Percentiles rank a stretch among this genome's conserved stretches.
Evolutionary conservation across 2,329 filamentous ascomycete genomes (phyloP).

Genomic region (Colletotrichum sp.): DNA sequence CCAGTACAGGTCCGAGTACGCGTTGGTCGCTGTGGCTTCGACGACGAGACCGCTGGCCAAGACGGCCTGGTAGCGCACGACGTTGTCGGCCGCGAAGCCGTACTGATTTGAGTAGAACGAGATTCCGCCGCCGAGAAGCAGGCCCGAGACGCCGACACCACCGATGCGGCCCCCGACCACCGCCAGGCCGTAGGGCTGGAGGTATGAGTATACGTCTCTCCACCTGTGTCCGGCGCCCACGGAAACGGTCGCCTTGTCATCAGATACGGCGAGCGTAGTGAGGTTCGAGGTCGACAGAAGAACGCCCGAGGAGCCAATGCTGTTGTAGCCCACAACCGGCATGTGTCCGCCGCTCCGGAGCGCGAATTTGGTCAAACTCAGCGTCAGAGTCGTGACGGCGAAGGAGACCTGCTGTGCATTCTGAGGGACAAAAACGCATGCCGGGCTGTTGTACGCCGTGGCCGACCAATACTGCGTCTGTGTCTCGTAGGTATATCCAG

Average conservation of each 20-base stretch:
- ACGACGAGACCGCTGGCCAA: constrained; percentile 42
- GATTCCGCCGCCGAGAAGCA: constrained; percentile 35
- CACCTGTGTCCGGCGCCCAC: constrained; percentile 36
- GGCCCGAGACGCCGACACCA: constrained; percentile 31
- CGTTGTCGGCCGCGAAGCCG: constrained; percentile 31
- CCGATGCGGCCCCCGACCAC: constrained; percentile 31
- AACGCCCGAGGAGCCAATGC: constrained; percentile 30
- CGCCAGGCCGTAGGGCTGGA: constrained; percentile 26
- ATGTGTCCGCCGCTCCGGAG: constrained; percentile 34
- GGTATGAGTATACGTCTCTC: constrained; percentile 31
- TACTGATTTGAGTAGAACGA: constrained; percentile 34
- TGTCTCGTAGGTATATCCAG: constrained; percentile 2
- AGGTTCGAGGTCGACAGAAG: constrained; percentile 40
- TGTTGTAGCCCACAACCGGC: constrained; percentile 30
- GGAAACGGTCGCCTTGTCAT: constrained; percentile 29
- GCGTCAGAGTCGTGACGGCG: constrained; percentile 26
- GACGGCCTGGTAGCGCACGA: constrained; percentile 45
- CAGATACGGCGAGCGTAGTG: constrained; percentile 32
- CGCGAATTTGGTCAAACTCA: constrained; percentile 25
- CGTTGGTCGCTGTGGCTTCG: constrained; percentile 34
- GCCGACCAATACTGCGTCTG: constrained; percentile 14
- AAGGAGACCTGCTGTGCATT: constrained; percentile 25
- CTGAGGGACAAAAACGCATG: constrained; percentile 30
- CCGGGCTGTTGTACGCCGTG: constrained; percentile 11
- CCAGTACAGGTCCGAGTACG: constrained; percentile 39